phyloP scores from a whole-genome alignment of 139 green algal genomes.

The Micractinium conductrix region DNA sequence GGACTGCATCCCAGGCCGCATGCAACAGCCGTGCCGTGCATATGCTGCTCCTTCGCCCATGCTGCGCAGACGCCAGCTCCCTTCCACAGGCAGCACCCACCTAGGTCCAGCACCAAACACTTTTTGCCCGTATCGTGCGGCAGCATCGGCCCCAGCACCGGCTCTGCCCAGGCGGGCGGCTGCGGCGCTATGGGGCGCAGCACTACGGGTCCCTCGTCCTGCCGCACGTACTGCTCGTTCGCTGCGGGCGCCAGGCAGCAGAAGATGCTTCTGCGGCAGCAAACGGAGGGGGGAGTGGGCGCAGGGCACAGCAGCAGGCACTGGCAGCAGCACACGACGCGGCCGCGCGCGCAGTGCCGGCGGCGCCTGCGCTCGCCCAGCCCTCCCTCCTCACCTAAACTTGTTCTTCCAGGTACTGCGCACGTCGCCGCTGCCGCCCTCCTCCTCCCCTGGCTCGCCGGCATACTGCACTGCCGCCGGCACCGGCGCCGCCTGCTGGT shows the following conservation, averaged over 20 bases:
- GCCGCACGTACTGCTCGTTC: conserved; percentile 49
- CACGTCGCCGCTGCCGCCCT: conserved; percentile 20
- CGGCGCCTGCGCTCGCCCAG: too few relatives aligned
- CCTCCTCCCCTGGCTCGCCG: neutral
- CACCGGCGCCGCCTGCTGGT: conserved; percentile 15
- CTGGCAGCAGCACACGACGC: too few relatives aligned
- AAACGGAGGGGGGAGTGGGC: neutral
- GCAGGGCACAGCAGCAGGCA: too few relatives aligned
- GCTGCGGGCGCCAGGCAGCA: conserved; percentile 55
- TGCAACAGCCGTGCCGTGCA: neutral
- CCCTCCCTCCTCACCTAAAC: conserved; percentile 22
- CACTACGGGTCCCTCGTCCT: conserved; percentile 54
- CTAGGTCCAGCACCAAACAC: conserved; percentile 91
- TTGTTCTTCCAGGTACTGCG: conserved; percentile 42
- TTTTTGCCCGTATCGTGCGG: conserved; percentile 66
- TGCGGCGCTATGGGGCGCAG: conserved; percentile 47
- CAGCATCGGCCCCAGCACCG: conserved; percentile 41
- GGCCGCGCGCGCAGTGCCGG: too few relatives aligned
- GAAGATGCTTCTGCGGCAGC: conserved; percentile 42
- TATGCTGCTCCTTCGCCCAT: too few relatives aligned
- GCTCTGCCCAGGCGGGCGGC: conserved; percentile 41
- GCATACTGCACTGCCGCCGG: conserved; percentile 18
- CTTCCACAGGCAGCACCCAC: neutral
- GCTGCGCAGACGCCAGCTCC: neutral
- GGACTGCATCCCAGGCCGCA: neutral